Conservation (phyloP, 495 filamentous ascomycete genomes). For the Daldinia grandis region DNA sequence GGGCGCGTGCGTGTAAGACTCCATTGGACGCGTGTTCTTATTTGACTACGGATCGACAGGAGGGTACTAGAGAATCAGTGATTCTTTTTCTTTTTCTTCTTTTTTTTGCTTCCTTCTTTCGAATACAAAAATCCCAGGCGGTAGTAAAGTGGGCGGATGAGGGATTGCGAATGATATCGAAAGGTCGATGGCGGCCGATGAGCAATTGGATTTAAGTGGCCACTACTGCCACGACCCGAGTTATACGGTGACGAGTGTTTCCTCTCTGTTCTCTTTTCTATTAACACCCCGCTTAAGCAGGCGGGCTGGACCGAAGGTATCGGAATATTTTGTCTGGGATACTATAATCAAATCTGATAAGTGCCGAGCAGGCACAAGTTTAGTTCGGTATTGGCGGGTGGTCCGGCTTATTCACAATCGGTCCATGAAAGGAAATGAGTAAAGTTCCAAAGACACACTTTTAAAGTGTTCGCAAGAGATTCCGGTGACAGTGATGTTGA, state of each 20-base stretch:
- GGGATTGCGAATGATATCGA: slow-evolving; percentile 33
- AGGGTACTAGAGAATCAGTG: slow-evolving; percentile 6
- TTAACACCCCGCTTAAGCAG: slow-evolving; percentile 4
- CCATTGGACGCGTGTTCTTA: slow-evolving; percentile 20
- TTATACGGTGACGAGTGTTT: slow-evolving; percentile 22
- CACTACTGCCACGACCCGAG: slow-evolving; percentile 30
- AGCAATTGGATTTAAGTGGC: slow-evolving; percentile 32
- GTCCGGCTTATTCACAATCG: slow-evolving; percentile 13
- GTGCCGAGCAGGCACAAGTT: not conserved
- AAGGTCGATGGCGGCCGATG: slow-evolving; percentile 29
- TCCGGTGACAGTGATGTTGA: slow-evolving; percentile 34
- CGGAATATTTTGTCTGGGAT: slow-evolving; percentile 6
- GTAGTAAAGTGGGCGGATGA: slow-evolving; percentile 16
- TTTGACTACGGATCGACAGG: not conserved
- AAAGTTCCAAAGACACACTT: slow-evolving; percentile 9
- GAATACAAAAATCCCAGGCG: slow-evolving; percentile 8
- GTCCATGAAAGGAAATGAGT: slow-evolving; percentile 11
- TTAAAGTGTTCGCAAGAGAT: slow-evolving; percentile 25
- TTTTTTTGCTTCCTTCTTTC: slow-evolving; percentile 6
- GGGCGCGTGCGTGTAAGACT: slow-evolving; percentile 34
- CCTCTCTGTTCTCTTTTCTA: slow-evolving; percentile 7
- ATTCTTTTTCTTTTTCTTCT: slow-evolving; percentile 1
- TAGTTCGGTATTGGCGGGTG: slow-evolving; percentile 14
- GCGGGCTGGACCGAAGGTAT: not conserved
- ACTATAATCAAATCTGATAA: slow-evolving; percentile 10